Evolutionary conservation across 805 yeast genomes (phyloP), one percentile per base, ranked within the genome.

Genomic region (Barnettozyma wickerhamii): DNA sequence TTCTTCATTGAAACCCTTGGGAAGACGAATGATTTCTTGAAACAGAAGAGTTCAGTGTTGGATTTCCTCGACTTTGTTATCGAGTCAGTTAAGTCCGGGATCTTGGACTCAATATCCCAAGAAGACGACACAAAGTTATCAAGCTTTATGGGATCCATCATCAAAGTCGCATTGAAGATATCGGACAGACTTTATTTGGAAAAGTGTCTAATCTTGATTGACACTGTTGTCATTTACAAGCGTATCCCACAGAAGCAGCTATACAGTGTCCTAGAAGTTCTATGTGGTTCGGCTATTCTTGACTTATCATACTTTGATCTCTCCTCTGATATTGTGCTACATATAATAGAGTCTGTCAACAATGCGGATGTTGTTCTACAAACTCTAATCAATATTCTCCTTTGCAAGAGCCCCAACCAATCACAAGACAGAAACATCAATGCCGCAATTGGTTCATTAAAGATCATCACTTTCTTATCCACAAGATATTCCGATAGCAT

Each of bases 1-100:
- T 65, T 69, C 32, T 52, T 71, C 18, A 43, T 55, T 10, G 42
- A 37, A 21, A 68, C 75, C 49, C 15, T 64, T 47, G 38, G 65
- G 47, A 41, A 60, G 48, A 28, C 56, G 56, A 32, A 30, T 30
- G 49, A 52, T 41, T 29, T 65, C 50, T 26, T 50, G 43, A 36
- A 48, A 37, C 35, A 47, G 43, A 37, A 60, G 52, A 21, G 31
- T 3, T 20, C 48, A 2, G 26, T 45, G 19, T 19, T 18, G 19
- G 51, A 49, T 6, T 46, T 74, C 12, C 43, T 75, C 28, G 45
- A 49, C 2, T 73, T 69, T 50, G 54, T 72, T 10, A 60, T 58
- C 21, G 70, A 70, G 41, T 69, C 77, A 40, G 57, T 79, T 32
- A 77, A 72, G 47, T 68, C 67, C 46, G 64, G 68, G 14, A 39